Base-by-base conservation (phyloP, 805 yeast genomes). In the Helenozyma baotianmanensis region DNA sequence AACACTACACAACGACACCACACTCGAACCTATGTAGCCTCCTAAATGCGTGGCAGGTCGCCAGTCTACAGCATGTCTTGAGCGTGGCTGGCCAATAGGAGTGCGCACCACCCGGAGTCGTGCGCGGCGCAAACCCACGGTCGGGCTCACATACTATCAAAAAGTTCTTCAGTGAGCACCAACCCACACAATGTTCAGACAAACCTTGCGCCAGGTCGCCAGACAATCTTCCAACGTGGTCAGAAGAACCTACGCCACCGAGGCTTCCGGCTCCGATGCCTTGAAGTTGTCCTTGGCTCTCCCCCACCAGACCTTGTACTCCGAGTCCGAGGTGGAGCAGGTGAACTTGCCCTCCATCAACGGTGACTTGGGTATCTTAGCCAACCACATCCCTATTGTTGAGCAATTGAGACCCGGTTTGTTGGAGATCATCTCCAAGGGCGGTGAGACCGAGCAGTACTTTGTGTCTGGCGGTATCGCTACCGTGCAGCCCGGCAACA, bases 391-490 rank as follows among this genome's bases (percentile, higher is more conserved):
- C 56, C 97, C 98, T 54, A 78, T 84, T 54, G 87, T 90, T 46
- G 97, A 92, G 72, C 95, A 92, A 75, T 80, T 92, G 62, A 77
- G 80, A 58, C 96, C 98, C 52, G 98, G 98, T 65, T 75, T 92
- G 42, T 82, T 92, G 54, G 96, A 89, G 66, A 79, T 92, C 58
- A 82, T 86, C 48, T 90, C 86, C 64, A 74, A 78, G 56, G 64
- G 82, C 36, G 72, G 75, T 40, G 83, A 83, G 53, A 64, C 82
- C 46, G 70, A 77, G 60, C 86, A 84, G 66, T 90, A 65, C 74
- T 92, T 90, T 53, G 88, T 90, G 48, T 78, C 94, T 43, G 97
- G 97, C 48, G 98, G 98, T 50, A 84, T 90, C 56, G 97, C 96
- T 40, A 78, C 95, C 38, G 95, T 92, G 47, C 89, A 85, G 63